Base-by-base conservation (phyloP, 352 stramenopile species). In the Phytophthora europaea region DNA sequence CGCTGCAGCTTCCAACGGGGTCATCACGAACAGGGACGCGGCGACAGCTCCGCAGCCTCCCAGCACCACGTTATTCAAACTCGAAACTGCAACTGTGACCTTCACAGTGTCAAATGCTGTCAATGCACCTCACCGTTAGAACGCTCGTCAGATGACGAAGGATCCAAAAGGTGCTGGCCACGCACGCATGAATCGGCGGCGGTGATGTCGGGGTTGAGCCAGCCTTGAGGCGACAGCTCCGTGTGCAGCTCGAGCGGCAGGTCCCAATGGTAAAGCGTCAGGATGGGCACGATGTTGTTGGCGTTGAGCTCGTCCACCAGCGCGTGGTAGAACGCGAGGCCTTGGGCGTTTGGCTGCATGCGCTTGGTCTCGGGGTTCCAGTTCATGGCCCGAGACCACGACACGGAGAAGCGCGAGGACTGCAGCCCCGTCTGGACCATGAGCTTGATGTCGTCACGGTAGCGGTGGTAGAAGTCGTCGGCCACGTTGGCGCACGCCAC, bases 381-480 rank as follows among this genome's bases (percentile, higher is more conserved):
- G 7, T 88, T 94, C 65, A 98, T 87, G 48, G 98, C 94, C n/a
- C 96, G 80, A 54, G 91, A 86, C 96, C 96, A 99, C 16, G 91
- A 89, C 48, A 99, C 88, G 5, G 89, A 98, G 68, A 98, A 97
- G 4, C 94, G 87, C 75, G 98, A 99, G 31, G 89, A 86, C 61
- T 94, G 85, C 13, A 99, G 66, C 12, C 94, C 93, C 53, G 98
- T 79, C 38, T 78, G 71, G 54, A 93, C 87, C 92, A 99, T 98
- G 38, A 99, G 75, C 60, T 89, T 63, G 22, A 99, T 88, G 76
- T 99, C 97, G 45, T 95, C 70, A 36, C 90, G 68, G 73, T 92
- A 97, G 43, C 83, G 81, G 76, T 98, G 85, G 67, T 97, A 96
- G 67, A 98, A 95, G 80, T 99, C 95, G 80, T 94, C 96, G 8